phyloP scores from a whole-genome alignment of 768 basidiomycete genomes.

The Rhizopogon vulgaris region DNA sequence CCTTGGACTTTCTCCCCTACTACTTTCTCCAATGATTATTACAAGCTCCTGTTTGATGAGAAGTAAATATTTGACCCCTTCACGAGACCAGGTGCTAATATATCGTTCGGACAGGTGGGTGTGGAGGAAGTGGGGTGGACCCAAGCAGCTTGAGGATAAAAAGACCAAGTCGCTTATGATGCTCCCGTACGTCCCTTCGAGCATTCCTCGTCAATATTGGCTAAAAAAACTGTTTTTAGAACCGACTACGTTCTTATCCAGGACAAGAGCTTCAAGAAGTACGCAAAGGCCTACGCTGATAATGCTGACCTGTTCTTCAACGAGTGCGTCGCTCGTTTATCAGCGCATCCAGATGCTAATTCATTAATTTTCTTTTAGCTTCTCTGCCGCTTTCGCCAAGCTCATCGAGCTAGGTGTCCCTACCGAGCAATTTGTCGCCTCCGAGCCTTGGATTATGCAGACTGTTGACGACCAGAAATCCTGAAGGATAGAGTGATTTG shows the following conservation, averaged over 20 bases:
- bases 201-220: neutral
- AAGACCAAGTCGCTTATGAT: slow-evolving; percentile 88
- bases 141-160: slow-evolving; percentile 93
- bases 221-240: slow-evolving; percentile 24
- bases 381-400: slow-evolving; percentile 68
- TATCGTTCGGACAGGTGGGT: slow-evolving; percentile 45
- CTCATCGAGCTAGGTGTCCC: slow-evolving; percentile 96
- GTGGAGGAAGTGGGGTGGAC: slow-evolving; percentile 95
- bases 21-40: slow-evolving; percentile 83
- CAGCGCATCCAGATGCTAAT: too few relatives aligned
- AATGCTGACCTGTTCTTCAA: slow-evolving; percentile 86
- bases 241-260: slow-evolving; percentile 85
- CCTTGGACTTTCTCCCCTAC: slow-evolving; percentile 96
- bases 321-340: slow-evolving; percentile 55
- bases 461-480: slow-evolving; percentile 7
- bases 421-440: slow-evolving; percentile 59
- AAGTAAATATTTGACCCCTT: slow-evolving; percentile 38
- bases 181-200: slow-evolving; percentile 64
- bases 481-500: neutral
- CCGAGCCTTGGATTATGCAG: slow-evolving; percentile 70
- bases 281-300: slow-evolving; percentile 80
- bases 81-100: neutral
- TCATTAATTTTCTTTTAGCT: slow-evolving; percentile 43
- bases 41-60: slow-evolving; percentile 80
- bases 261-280: slow-evolving; percentile 92